phyloP scores from a whole-genome alignment of 148 eudicot species.

The Vaccinium macrocarpon region DNA sequence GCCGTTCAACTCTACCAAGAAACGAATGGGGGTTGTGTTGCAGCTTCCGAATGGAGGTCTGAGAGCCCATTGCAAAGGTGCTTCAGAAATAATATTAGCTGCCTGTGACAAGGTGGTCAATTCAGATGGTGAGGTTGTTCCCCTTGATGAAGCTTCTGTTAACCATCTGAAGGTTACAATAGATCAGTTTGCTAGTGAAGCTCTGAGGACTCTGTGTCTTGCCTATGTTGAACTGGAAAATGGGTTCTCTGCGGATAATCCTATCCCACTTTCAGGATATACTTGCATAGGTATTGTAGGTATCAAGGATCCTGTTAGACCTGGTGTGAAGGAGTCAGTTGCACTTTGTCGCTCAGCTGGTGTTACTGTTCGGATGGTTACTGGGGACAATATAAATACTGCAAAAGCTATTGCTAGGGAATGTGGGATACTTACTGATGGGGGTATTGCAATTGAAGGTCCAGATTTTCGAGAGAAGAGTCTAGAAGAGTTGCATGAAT shows the following conservation, averaged over 20 bases:
- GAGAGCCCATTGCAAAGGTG: slow-evolving; percentile 76
- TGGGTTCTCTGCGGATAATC: slow-evolving; percentile 49
- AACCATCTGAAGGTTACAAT: slow-evolving; percentile 56
- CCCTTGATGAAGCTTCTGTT: slow-evolving; percentile 46
- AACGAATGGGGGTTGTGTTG: slow-evolving; percentile 73
- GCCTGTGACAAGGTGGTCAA: slow-evolving; percentile 70
- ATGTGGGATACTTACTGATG: slow-evolving; percentile 94
- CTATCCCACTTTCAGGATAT: slow-evolving; percentile 70
- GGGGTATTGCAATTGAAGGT: slow-evolving; percentile 88
- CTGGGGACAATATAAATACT: slow-evolving; percentile 93
- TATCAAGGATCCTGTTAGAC: slow-evolving; percentile 91
- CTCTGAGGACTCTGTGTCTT: slow-evolving; percentile 82
- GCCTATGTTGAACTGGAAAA: slow-evolving; percentile 65
- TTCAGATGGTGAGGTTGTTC: slow-evolving; percentile 62
- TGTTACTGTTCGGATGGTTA: slow-evolving; percentile 84
- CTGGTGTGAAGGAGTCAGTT: slow-evolving; percentile 88
- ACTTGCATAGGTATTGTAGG: slow-evolving; percentile 89
- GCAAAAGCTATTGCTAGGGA: slow-evolving; percentile 94
- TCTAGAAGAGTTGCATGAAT: slow-evolving; percentile 51
- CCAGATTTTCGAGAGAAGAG: slow-evolving; percentile 77
- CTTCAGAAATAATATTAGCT: slow-evolving; percentile 81
- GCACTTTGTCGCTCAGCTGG: slow-evolving; percentile 88
- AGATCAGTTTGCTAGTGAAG: slow-evolving; percentile 71
- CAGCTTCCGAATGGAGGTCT: slow-evolving; percentile 64
- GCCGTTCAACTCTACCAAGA: slow-evolving; percentile 10